Base-by-base conservation (phyloP, 345 rosid species). In the Lumnitzera racemosa region DNA sequence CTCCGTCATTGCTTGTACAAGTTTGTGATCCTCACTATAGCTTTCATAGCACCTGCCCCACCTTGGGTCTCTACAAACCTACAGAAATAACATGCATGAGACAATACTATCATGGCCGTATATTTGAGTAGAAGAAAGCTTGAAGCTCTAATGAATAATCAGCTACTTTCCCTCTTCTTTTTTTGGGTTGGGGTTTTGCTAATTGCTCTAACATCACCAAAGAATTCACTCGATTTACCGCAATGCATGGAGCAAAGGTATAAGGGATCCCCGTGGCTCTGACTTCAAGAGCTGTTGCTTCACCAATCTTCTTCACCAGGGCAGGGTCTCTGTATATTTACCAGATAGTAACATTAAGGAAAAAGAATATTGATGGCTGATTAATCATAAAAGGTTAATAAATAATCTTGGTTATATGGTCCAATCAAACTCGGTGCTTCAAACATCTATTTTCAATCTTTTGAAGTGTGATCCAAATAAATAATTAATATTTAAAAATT, bases 21-120 rank as follows among this genome's bases (percentile, higher is more conserved):
- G 67, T 65, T 81, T 81, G 55, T 80, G 83, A 67, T 91, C 92
- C 75, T 91, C 98, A 20, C 96, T 85, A 67, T 85, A 91, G 81
- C 98, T 94, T 70, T 94, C 99, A 31, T 88, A 94, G 76, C 97
- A 90, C 67, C 99, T 74, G 46, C 99, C 97, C 97, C 97, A 94
- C 70, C 97, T 83, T 7, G 97, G 99, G 80, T 90, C 97, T 75
- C 96, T 81, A 72, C 99, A 94, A 56, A 94, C 99, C 99, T 94
- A 78, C 58, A 56, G 31, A 69, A 55, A 43, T 48, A 8, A 59
- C 25, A 49, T 7, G 15, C 46, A 31, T n/a, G 8, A 43, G 15
- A 61, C 43, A 47, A 62, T 49, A 57, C 13, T 51, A 14, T 50
- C 12, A 54, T 12, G 24, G 54, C 20, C 23, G 14, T 29, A 25